Evolutionary conservation across 1,139 yeast species (phyloP).

Genomic region (Pichia sp.): DNA sequence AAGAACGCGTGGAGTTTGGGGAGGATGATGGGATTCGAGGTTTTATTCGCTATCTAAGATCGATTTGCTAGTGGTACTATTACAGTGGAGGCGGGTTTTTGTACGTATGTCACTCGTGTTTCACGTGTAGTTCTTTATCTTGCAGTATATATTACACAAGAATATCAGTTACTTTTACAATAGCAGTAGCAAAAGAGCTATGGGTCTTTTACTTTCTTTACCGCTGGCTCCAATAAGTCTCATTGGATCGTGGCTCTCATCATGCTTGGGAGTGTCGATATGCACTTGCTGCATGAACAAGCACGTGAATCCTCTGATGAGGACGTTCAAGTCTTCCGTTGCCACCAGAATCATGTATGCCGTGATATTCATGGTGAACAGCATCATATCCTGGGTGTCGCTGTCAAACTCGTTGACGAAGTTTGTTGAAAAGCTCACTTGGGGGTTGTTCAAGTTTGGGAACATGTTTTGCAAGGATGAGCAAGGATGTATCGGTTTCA

Average conservation of each 20-base stretch:
- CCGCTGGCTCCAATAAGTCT: constrained; percentile 57
- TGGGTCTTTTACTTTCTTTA: constrained; percentile 84
- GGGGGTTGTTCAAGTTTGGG: constrained; percentile 58
- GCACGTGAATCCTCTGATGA: constrained; percentile 48
- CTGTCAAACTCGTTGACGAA: constrained; percentile 76
- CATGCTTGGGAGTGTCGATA: constrained; percentile 82
- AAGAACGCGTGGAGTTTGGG: background rate
- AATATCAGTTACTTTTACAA: background rate
- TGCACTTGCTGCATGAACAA: constrained; percentile 58
- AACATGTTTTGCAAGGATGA: constrained; percentile 63
- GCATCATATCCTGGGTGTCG: constrained; percentile 85
- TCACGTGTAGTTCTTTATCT: no score
- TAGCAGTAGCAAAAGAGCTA: constrained; percentile 27
- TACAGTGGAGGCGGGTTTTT: background rate
- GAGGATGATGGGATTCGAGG: background rate
- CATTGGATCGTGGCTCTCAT: constrained; percentile 66
- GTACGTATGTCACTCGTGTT: background rate
- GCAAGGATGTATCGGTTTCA: constrained; percentile 85
- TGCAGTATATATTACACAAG: background rate
- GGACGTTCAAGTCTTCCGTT: constrained; percentile 61
- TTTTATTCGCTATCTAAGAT: background rate
- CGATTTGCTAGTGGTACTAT: background rate
- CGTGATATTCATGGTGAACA: constrained; percentile 65
- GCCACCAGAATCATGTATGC: constrained; percentile 85
- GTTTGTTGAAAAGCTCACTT: constrained; percentile 68